Evolutionary conservation across 768 basidiomycete genomes (phyloP), one percentile per base, ranked within the genome.

Genomic region (Rubroboletus satanas): DNA sequence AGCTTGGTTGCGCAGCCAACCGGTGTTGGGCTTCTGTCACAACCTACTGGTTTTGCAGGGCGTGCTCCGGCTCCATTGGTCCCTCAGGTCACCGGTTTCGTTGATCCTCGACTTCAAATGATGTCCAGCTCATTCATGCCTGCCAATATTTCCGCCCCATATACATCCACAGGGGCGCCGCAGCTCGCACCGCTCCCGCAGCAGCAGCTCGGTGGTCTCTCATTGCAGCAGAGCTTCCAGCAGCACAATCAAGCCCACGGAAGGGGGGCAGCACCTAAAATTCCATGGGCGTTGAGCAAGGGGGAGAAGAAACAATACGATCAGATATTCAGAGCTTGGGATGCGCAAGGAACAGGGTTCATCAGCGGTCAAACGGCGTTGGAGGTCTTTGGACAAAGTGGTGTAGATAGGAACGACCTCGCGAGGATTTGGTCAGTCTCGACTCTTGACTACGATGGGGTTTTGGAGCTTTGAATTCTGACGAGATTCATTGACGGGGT

Each of bases 241-340:
- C 88, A 93, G 66, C 84, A 92, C 56, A 91, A 93, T 63, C 84
- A 92, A 68, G 75, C 82, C 17, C 82, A 84, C 28, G 78, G 85
- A 7, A 88, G 88, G 15, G 79, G 83, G 2, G 67, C 81, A 0
- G 74, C 82, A 15, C 85, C 85, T 29, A 84, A 82, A 63, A 77
- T 97, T 37, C 83, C 92, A 0, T 99, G 97, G 97, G 82, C 85
- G 0, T 74, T 98, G 50, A 83, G 83, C 5, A 89, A 90, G 70
- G 80, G 83, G 6, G 97, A 99, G 77, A 95, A 95, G 80, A 96
- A 97, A 77, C 88, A 87, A 60, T 99, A 98, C 64, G 92, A 98
- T 68, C 82, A 88, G 64, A 95, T 98, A 64, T 99, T 99, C 75
- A 79, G 96, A 55, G 88, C 91, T n/a, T 99, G 97, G 97, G 96